phyloP scores from a whole-genome alignment of 2,329 filamentous ascomycete species.

The Cordyceps tenuipes region DNA sequence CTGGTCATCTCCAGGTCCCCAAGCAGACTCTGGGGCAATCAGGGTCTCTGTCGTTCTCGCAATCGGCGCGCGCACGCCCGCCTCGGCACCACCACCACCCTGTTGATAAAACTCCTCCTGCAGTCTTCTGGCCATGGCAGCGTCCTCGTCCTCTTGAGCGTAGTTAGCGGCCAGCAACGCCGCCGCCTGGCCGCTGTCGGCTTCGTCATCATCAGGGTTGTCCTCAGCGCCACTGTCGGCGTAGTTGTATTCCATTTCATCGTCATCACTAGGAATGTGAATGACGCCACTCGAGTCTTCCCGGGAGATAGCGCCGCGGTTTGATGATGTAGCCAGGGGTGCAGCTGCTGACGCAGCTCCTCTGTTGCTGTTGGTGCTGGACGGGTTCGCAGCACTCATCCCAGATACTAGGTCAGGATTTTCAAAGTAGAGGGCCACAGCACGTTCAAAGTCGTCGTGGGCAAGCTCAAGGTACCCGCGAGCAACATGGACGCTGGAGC shows the following conservation, averaged over 20 bases:
- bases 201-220: constrained; percentile 30
- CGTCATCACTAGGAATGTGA: constrained; percentile 68
- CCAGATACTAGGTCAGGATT: constrained; percentile 60
- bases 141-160: constrained; percentile 74
- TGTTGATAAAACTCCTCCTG: constrained; percentile 83
- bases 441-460: constrained; percentile 76
- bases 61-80: constrained; percentile 80
- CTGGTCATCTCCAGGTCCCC: constrained; percentile 44
- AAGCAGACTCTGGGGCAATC: constrained; percentile 55
- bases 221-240: constrained; percentile 25
- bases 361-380: constrained; percentile 1
- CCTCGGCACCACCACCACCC: constrained; percentile 34
- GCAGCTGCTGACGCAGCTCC: constrained; percentile 18
- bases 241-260: constrained; percentile 27
- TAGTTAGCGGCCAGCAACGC: constrained; percentile 32
- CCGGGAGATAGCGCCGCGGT: constrained; percentile 20
- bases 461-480: constrained; percentile 76
- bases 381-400: constrained; percentile 24
- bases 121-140: constrained; percentile 80
- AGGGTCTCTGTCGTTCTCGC: constrained; percentile 86
- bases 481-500: constrained; percentile 63
- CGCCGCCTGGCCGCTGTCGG: constrained; percentile 28
- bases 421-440: constrained; percentile 84
- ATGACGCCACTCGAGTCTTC: constrained; percentile 41
- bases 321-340: constrained; percentile 18